A percentile compares a stretch with the other conserved stretches of the same genome.
Conservation (phyloP, 306 rosid species). For the Fagus crenata region DNA sequence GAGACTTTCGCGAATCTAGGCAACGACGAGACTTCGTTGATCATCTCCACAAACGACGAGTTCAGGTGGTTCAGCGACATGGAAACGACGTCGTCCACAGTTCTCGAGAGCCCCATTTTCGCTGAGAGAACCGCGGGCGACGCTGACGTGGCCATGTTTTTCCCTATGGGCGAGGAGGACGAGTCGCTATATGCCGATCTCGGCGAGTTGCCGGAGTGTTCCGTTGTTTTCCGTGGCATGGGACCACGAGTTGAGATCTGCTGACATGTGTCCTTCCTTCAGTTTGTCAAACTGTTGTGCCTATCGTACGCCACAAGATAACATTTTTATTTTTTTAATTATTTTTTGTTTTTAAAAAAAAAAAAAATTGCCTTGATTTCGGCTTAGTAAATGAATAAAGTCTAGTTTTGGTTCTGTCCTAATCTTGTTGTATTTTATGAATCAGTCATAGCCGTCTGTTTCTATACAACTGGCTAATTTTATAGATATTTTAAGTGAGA, state of each 20-base stretch:
- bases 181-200: slow-evolving; percentile 84
- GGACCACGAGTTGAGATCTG: slow-evolving; percentile 52
- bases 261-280: slow-evolving; percentile 41
- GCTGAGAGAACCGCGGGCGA: slow-evolving; percentile 27
- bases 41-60: slow-evolving; percentile 41
- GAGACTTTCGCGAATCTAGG: slow-evolving; percentile 44
- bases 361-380: slow-evolving; percentile 9
- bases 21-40: slow-evolving; percentile 25
- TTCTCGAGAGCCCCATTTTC: slow-evolving; percentile 61
- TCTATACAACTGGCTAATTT: not conserved
- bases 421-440: slow-evolving; percentile 11
- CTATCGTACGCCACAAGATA: slow-evolving; percentile 34
- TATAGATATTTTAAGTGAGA: not conserved
- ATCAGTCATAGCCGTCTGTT: slow-evolving; percentile 15
- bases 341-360: not conserved
- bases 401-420: slow-evolving; percentile 23
- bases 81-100: slow-evolving; percentile 55
- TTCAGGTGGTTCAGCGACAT: slow-evolving; percentile 74
- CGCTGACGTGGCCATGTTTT: slow-evolving; percentile 42
- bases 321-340: not conserved
- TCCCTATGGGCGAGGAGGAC: slow-evolving; percentile 90
- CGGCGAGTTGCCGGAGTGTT: slow-evolving; percentile 89
- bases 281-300: not conserved
- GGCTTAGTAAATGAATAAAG: slow-evolving; percentile 19
- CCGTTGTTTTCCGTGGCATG: slow-evolving; percentile 59